Base-by-base conservation (phyloP, 495 filamentous ascomycete genomes). In the Trypethelium eluteriae region DNA sequence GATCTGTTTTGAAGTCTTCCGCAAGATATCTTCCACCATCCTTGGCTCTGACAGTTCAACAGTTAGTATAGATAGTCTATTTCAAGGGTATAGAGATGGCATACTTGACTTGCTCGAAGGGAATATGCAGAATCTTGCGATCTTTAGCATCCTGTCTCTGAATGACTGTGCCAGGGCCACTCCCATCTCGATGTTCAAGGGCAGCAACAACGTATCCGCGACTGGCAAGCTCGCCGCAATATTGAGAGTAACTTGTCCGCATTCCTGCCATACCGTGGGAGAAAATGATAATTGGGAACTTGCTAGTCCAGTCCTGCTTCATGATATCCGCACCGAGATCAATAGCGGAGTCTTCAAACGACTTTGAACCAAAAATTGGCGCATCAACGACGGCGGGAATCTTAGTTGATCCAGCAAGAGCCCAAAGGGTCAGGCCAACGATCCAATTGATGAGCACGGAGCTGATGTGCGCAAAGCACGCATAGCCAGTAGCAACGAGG, bases 101-200 rank as follows among this genome's bases (percentile, higher is more conserved):
- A 38, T 68, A 71, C 71, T 64, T 63, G 3, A 74, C 39, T 66
- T 72, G 68, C 18, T 70, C 44, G 10, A 61, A 16, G 35, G 64
- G 12, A 36, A 59, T 34, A 36, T 36, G 7, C 18, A 7, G 5
- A 32, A 59, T 3, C 14, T 3, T 11, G 7, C 53, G 53, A 36
- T 59, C 53, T 32, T 3, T 5, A 9, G 73, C 66, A 16, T 76
- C 76, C 2, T 67, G 41, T 38, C 59, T 68, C 69, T 73, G 76
- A 66, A 84, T 71, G 39, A 79, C 65, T 2, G 77, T 76, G 3
- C 80, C 81, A 5, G 82, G 82, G 6, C 79, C 77, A 64, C 80
- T 83, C 5, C 82, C 82, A 63, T 85, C 82, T 61, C 82, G 69
- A 65, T 85, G 82, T 71, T 85, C 82, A 7, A 85, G 70, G 57